Evolutionary conservation across 805 yeast genomes (phyloP).

Genomic region (Starmerella floris): DNA sequence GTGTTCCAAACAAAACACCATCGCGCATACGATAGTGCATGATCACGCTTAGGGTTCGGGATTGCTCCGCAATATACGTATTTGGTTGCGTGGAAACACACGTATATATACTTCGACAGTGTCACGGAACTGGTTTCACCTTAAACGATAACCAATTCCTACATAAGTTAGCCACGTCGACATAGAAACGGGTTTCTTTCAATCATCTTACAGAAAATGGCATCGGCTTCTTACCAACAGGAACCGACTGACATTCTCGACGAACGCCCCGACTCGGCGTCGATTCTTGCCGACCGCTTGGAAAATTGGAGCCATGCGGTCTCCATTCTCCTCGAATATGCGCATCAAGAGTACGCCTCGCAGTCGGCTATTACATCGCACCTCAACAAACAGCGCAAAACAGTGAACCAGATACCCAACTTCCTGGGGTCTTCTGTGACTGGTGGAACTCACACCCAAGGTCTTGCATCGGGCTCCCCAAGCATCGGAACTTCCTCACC

Average conservation of each 20-base stretch:
- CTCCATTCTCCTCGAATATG: conserved; percentile 24
- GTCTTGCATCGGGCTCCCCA: background rate
- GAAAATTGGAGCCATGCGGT: conserved; percentile 31
- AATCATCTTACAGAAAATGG: conserved; percentile 1
- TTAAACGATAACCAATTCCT: no score
- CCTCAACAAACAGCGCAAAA: conserved; percentile 27
- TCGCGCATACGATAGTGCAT: background rate
- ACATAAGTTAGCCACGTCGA: no score
- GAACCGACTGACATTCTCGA: conserved; percentile 17
- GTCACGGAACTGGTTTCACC: no score
- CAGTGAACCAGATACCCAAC: conserved; percentile 26
- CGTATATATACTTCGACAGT: no score
- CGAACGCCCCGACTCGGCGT: conserved; percentile 27
- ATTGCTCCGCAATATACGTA: conserved; percentile 7
- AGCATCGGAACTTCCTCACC: background rate
- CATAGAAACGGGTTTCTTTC: no score
- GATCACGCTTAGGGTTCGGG: background rate
- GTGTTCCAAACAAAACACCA: no score
- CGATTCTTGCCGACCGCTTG: conserved; percentile 27
- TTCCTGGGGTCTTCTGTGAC: conserved; percentile 20
- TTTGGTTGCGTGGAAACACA: no score
- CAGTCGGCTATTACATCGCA: conserved; percentile 24
- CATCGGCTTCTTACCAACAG: background rate
- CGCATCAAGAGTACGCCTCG: conserved; percentile 21
- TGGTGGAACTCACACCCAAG: conserved; percentile 4